Base-by-base conservation (phyloP, 1,139 yeast genomes). In the Debaryomyces coudertii region DNA sequence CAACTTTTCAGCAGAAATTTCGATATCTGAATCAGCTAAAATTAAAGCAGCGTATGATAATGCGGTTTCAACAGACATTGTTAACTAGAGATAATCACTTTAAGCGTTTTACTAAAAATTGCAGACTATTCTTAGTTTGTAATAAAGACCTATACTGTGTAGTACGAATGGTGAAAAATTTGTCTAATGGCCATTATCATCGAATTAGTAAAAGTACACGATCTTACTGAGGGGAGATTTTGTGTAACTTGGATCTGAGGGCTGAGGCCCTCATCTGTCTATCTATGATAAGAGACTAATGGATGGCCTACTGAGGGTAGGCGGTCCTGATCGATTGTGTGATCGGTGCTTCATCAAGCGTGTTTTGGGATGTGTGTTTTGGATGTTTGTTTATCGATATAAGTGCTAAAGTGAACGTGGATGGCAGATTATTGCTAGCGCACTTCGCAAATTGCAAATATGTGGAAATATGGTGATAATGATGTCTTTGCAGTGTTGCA, bases 11-110 rank as follows among this genome's bases (percentile, higher is more conserved):
- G 97, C 73, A 67, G 97, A 76, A 85, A 92, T 83, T 77, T 90
- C 97, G 71, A 90, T 80, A 70, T 90, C 97, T 67, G 97, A 89
- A 77, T 92, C 98, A 63, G 97, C 97, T 78, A 92, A 83, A 82
- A 92, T 90, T 78, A 92, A 87, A 73, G 99, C 95, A 75, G 98
- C 97, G 80, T 84, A 84, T 59, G 90, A 83, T 66, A 83, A 81
- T 65, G 87, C 82, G 61, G 88, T 77, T 72, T 75, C 79, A 61
- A 71, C 64, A 59, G 84, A 79, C 83, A 78, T 78, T 58, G 52
- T 44, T 54, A 66, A 70, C 76, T 71, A 71, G 76, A 70, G 65
- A 66, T 70, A 71, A 71, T 71, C 76, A 58, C 61, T 65, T 71
- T 71, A 71, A 71, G 76, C 76, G n/a, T 56, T 56, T 55, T 36